Base-by-base conservation (phyloP, 306 rosid genomes). In the Purshia tridentata region DNA sequence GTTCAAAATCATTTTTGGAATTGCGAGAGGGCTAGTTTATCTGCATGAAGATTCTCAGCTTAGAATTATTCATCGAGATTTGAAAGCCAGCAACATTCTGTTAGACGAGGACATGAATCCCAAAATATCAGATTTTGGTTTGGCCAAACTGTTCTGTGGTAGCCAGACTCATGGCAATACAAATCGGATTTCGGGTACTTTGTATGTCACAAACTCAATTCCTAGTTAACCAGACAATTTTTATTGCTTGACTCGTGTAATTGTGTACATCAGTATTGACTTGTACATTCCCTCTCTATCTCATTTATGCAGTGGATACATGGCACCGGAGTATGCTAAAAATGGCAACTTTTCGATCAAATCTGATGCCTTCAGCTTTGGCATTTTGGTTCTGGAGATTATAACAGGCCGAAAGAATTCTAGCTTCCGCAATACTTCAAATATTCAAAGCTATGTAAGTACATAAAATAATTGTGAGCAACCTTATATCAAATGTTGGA, bases 141-240 rank as follows among this genome's bases (percentile, higher is more conserved):
- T 81, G 16, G 77, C 82, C 10, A 77, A 62, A 77, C 65, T 77
- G 48, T 77, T 81, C 65, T 9, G 4, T 18, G 73, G 54, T 6
- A 69, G 79, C 82, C 76, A 77, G 50, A 77, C 76, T 18, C 79
- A 81, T 1, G 85, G 74, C 58, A 73, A 81, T 50, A 81, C 85
- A 46, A 73, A 77, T 49, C 65, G 61, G 48, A 73, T 81, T 20
- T 77, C 77, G 9, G 82, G 85, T 42, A 81, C 82, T 19, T 77
- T 41, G 82, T 77, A 77, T 20, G 81, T 81, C 29, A 9, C 2
- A 22, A 47, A 19, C 69, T 44, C 45, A 19, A 11, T 44, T 18
- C 49, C 52, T 64, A 44, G 39, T 44, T 64, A 10, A 18, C 16
- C 4, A 13, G 2, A 18, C 23, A 41, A 20, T 19, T 39, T 20